Conservation (phyloP, 495 filamentous ascomycete genomes). For the Corynascus novoguineensis region DNA sequence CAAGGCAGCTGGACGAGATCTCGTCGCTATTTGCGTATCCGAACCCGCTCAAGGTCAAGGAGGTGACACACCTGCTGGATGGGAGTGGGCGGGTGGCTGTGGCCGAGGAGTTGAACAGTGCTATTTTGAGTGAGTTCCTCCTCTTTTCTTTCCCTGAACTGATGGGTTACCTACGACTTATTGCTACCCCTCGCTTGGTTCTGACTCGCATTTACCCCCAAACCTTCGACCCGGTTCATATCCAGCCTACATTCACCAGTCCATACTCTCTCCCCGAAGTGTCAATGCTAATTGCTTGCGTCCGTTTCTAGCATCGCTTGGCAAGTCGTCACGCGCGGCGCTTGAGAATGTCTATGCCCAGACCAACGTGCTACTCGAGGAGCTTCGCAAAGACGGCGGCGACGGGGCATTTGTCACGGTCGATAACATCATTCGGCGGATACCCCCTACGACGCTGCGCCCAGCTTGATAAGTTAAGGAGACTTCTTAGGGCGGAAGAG, state of each 20-base stretch:
- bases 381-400: constrained; percentile 76
- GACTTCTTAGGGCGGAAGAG: too few species aligned
- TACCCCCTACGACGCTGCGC: constrained; percentile 24
- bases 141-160: background rate
- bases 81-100: constrained; percentile 68
- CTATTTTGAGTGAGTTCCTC: constrained; percentile 70
- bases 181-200: background rate
- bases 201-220: too few species aligned
- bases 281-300: background rate
- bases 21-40: constrained; percentile 85
- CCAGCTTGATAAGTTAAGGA: background rate
- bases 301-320: constrained; percentile 63
- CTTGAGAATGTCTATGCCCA: constrained; percentile 84
- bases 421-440: constrained; percentile 53
- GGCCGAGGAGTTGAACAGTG: constrained; percentile 91
- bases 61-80: constrained; percentile 76
- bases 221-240: background rate
- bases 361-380: constrained; percentile 76
- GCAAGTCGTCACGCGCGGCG: constrained; percentile 82
- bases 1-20: constrained; percentile 73
- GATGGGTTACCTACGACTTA: background rate
- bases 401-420: constrained; percentile 85
- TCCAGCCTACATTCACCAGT: background rate
- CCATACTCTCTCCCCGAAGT: constrained; percentile 10
- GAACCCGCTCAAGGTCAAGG: constrained; percentile 68